Base-by-base conservation (phyloP, 805 yeast species). In the Scheffersomyces stipitis region DNA sequence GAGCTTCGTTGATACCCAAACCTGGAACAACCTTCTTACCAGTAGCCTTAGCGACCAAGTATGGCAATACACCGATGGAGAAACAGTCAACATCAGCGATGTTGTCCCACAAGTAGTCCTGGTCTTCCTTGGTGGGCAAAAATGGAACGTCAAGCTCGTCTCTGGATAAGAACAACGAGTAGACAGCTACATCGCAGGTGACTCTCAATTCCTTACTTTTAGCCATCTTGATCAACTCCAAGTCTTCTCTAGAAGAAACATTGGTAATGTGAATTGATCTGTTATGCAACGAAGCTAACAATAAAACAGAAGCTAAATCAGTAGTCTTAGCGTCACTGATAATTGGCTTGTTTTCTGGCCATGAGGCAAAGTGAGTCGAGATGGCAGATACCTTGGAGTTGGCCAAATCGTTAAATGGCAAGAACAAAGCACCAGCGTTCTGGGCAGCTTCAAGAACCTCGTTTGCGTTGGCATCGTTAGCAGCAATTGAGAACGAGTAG, bases 251-350 rank as follows among this genome's bases (percentile, higher is more conserved):
- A 41, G 83, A 74, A 28, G 86, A 79, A 34, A 91, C 93, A 48
- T 86, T 89, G 38, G 96, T 86, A 51, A 91, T 81, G 64, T 91
- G 98, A 46, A 91, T 83, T 28, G 88, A 71, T 55, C 95, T 78
- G 66, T 71, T 76, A 72, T 86, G 89, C 58, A 91, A 75, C 18
- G 96, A 85, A 30, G 97, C 96, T 65, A 91, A 72, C 54, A 91
- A 75, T 59, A 91, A 70, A 30, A 90, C 83, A 3, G 96, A 86
- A n/a, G 98, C 98, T 55, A 91, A 73, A 54, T 88, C 91, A 27
- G 96, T 86, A 17, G 91, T 82, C 60, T 79, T 81, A 33, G 98
- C 96, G 64, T 91, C 97, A 28, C 96, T 88, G 46, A 90, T 75
- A 42, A 91, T 83, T 41, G 93, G 91, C 69, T 88, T 89, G 52